These are phyloP conservation scores for Primulina eburnea DNA, from an alignment of 257 asterid species.

Conservation along the genomic window DNA sequence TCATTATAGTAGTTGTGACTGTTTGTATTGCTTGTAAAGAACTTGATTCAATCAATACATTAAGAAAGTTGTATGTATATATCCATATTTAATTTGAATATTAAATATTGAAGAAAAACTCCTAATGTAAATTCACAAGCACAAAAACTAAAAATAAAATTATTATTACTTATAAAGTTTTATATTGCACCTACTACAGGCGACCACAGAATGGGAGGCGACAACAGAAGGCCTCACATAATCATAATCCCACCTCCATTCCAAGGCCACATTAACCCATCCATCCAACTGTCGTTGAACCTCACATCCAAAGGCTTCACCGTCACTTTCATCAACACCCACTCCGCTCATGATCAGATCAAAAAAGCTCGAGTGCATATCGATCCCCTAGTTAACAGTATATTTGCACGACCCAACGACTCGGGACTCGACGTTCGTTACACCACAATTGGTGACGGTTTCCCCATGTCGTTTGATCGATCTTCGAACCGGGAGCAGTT, in stretches of 20 bases:
- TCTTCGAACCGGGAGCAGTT: conserved; percentile 34
- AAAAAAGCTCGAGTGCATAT: conserved; percentile 14
- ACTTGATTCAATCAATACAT: too few relatives aligned
- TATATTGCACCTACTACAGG: too few relatives aligned
- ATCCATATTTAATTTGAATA: too few relatives aligned
- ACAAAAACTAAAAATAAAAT: too few relatives aligned
- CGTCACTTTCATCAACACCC: conserved; percentile 41
- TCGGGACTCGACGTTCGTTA: conserved; percentile 37
- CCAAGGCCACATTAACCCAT: conserved; percentile 46
- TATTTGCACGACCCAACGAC: conserved; percentile 27
- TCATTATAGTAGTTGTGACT: too few relatives aligned
- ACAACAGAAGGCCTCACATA: conserved; percentile 28
- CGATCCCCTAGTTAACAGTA: neutral
- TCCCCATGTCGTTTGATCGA: conserved; percentile 38
- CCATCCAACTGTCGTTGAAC: conserved; percentile 33
- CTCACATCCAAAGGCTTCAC: conserved; percentile 42
- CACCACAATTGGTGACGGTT: conserved; percentile 36
- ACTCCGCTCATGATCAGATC: conserved; percentile 35
- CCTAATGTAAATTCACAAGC: too few relatives aligned
- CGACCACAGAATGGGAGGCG: neutral
- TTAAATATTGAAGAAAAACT: too few relatives aligned
- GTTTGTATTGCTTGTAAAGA: too few relatives aligned
- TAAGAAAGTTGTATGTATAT: too few relatives aligned
- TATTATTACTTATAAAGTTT: too few relatives aligned
- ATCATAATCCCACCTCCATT: conserved; percentile 37